Evolutionary conservation across 192 early-diverging fungal species (phyloP), one percentile per base, ranked within the genome.

Genomic region (Cetraspora pellucida): DNA sequence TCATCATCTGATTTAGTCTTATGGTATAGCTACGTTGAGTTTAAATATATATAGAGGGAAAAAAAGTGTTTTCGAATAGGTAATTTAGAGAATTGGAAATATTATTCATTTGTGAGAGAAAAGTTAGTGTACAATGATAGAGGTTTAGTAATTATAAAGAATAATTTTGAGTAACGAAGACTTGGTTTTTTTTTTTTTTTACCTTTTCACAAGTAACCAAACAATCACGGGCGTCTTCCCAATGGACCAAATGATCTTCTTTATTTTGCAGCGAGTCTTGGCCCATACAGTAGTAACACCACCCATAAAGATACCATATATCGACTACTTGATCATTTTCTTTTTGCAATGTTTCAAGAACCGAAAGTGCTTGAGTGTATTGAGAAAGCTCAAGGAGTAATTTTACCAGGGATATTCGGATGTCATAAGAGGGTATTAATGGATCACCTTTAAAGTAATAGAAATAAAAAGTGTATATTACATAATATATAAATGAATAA

Each of bases 241-340:
- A 84, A 52, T 81, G 79, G 3, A 84, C 85, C 43, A 81, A 80
- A 76, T 82, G 83, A 43, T 91, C 87, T 17, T 89, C 87, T 2
- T 85, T 83, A 3, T 78, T 68, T 13, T 81, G 72, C 3, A 52
- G 14, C 11, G 77, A 84, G 17, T 91, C 91, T 37, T 88, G 86
- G n/a, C 85, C 85, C 73, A 91, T 85, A 77, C 91, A 86, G 74
- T 93, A 93, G 76, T 97, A 96, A 50, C 91, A 90, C 94, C 94
- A 99, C 47, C 96, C 95, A 85, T 92, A 97, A 65, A 99, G 87
- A 82, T 99, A 99, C 94, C 95, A 98, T 45, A 90, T 79, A 80
- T 99, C 96, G 8, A 95, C 89, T 45, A 89, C 91, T 79, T 97
- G 90, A 81, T 99, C 97, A 84, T 98, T 92, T 78, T 99, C 96